Percentiles rank a stretch among this genome's conserved stretches.
Evolutionary conservation across 2,329 filamentous ascomycete genomes (phyloP).

Genomic region (Fusarium ramigenum): DNA sequence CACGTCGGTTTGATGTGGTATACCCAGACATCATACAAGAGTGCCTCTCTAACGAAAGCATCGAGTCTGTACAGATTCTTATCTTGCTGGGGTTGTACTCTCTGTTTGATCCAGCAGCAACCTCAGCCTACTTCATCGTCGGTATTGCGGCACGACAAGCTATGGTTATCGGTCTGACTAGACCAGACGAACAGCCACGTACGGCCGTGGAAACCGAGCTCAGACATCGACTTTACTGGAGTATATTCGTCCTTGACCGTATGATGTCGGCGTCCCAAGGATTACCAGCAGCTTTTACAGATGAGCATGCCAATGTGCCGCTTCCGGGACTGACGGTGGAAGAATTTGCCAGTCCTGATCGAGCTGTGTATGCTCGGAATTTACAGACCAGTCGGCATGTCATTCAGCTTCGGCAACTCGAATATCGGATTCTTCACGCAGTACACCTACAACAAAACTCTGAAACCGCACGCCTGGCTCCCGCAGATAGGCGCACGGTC

Average conservation of each 20-base stretch:
- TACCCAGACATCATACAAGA: constrained; percentile 54
- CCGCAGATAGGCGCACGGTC: constrained; percentile 46
- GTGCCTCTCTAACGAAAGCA: constrained; percentile 48
- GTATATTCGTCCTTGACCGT: constrained; percentile 55
- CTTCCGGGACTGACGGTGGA: constrained; percentile 56
- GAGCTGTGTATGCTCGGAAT: constrained; percentile 50
- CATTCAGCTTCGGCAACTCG: constrained; percentile 55
- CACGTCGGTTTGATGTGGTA: constrained; percentile 48
- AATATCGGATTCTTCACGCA: constrained; percentile 51
- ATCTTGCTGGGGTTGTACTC: constrained; percentile 55
- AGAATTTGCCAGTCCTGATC: constrained; percentile 54
- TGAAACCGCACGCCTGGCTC: constrained; percentile 44
- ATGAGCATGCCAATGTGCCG: constrained; percentile 53
- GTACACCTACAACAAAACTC: constrained; percentile 48
- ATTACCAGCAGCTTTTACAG: constrained; percentile 51
- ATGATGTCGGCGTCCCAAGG: constrained; percentile 56
- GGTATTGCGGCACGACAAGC: constrained; percentile 53
- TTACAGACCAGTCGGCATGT: constrained; percentile 57
- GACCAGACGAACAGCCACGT: constrained; percentile 43
- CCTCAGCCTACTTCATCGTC: constrained; percentile 53
- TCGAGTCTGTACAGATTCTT: constrained; percentile 54
- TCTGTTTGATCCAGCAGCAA: constrained; percentile 53
- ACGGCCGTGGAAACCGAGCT: constrained; percentile 45
- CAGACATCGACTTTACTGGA: constrained; percentile 56
- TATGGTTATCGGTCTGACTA: constrained; percentile 50